A percentile compares a stretch with the other conserved stretches of the same genome.
phyloP scores from a whole-genome alignment of 2,329 filamentous ascomycete genomes.

The Ciborinia camelliae region DNA sequence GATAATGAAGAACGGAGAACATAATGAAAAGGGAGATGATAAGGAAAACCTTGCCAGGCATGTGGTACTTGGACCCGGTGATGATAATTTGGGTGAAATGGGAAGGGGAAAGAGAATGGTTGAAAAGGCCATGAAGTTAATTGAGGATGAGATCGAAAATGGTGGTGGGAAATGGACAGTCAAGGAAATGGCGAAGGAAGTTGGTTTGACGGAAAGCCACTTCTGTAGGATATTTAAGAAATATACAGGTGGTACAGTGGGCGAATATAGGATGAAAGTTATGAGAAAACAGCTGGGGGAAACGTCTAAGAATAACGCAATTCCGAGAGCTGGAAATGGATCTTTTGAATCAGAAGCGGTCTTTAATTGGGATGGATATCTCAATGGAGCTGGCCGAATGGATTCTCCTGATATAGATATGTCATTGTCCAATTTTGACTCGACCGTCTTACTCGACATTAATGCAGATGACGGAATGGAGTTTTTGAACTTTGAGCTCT shows the following conservation, averaged over 20 bases:
- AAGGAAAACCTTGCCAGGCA: background rate
- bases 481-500: background rate
- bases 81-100: background rate
- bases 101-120: slow-evolving; percentile 8
- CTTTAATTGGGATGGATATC: background rate
- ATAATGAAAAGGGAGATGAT: too few species aligned
- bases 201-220: slow-evolving; percentile 54
- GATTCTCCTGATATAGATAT: background rate
- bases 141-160: background rate
- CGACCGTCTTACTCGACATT: background rate
- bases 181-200: slow-evolving; percentile 48
- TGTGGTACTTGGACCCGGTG: fast-evolving
- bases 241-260: slow-evolving; percentile 31
- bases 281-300: background rate
- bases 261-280: slow-evolving; percentile 18
- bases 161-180: slow-evolving; percentile 38
- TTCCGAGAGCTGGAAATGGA: background rate
- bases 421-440: too few species aligned
- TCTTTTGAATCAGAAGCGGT: background rate
- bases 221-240: slow-evolving; percentile 58
- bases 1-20: too few species aligned
- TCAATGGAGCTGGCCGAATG: background rate
- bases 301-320: background rate
- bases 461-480: background rate
- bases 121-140: background rate